Evolutionary conservation across 106 monocot genomes (phyloP), one percentile per base, ranked within the genome.

Genomic region (Ottelia alismoides): DNA sequence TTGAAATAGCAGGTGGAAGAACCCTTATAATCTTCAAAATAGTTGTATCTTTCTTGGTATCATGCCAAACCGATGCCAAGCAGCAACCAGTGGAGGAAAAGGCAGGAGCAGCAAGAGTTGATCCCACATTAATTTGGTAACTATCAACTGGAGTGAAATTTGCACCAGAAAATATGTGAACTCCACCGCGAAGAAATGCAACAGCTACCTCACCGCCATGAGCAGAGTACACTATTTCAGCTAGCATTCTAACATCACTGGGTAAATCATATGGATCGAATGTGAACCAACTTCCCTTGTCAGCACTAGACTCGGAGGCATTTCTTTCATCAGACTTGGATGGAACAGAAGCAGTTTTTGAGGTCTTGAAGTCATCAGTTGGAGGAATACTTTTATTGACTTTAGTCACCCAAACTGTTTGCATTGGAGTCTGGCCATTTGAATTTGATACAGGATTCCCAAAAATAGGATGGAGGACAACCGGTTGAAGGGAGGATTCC

Each of bases 221-320:
- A 64, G 90, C 85, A 71, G 89, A 90, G 69, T 98, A 98, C 24
- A 90, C 85, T 53, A 98, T 90, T 65, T 85, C 89, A 57, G 96
- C 89, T 54, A 98, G 58, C 64, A 82, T 89, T 70, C 96, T 98
- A 47, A 98, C 74, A 79, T 98, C 96, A 74, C 85, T 98, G 57
- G 96, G 96, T 30, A 98, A 66, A 52, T 98, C 96, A 74, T 98
- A 89, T 14, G 89, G 96, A 76, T 98, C 96, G 79, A 98, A 98
- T 58, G 72, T 82, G 12, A 98, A 71, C 58, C 79, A 69, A 28
- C 74, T 82, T 55, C 72, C 69, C 51, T 85, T 81, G 22, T 98
- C 96, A 58, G 66, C 63, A 67, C 82, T 90, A 57, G 81, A 82
- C 44, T 98, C 90, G 32, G 85, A 98, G 30, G 89, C 85, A 70